Conservation (phyloP, 2,329 filamentous ascomycete genomes). For the Alternaria longipes region DNA sequence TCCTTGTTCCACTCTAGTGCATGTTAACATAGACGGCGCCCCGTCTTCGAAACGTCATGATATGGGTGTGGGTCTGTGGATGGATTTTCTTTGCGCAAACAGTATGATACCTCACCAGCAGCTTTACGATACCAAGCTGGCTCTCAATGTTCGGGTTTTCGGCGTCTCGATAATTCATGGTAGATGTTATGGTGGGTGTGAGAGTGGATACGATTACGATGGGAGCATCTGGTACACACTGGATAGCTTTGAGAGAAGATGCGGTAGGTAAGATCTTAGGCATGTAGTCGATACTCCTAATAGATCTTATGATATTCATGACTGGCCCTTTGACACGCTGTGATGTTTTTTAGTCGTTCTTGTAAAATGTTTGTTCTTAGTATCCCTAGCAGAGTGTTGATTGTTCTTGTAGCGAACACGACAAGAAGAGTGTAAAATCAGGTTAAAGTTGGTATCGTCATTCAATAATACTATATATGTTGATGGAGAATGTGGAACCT, state of each 20-base stretch:
- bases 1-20: slow-evolving; percentile 29
- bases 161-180: slow-evolving; percentile 23
- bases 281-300: slow-evolving; percentile 30
- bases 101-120: slow-evolving; percentile 41
- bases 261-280: slow-evolving; percentile 22
- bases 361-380: background rate
- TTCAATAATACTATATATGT: slow-evolving; percentile 7
- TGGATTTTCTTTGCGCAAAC: slow-evolving; percentile 33
- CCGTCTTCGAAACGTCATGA: slow-evolving; percentile 39
- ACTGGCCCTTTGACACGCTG: background rate
- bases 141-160: slow-evolving; percentile 25
- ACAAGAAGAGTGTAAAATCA: background rate
- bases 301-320: slow-evolving; percentile 19
- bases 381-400: background rate
- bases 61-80: slow-evolving; percentile 31
- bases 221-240: slow-evolving; percentile 24
- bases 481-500: background rate
- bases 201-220: slow-evolving; percentile 22
- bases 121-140: slow-evolving; percentile 30
- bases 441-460: slow-evolving; percentile 1
- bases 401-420: background rate
- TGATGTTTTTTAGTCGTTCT: background rate
- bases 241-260: slow-evolving; percentile 23
- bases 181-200: slow-evolving; percentile 27
- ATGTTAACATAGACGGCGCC: slow-evolving; percentile 46